Evolutionary conservation across 1,139 yeast species (phyloP), one percentile per base, ranked within the genome.

Genomic region (Yamadazyma kanchanaburiensis): DNA sequence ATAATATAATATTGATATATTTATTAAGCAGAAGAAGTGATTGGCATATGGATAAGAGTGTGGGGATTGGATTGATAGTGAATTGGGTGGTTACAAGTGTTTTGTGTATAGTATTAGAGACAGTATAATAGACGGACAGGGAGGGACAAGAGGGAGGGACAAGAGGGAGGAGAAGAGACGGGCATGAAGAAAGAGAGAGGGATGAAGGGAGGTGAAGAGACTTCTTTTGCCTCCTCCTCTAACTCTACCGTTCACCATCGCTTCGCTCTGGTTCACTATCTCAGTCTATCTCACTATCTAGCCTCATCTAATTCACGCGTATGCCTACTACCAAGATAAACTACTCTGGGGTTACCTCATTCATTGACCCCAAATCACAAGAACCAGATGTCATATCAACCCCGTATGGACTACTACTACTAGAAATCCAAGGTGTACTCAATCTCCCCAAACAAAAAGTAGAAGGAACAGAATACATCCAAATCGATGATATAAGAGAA

Each of bases 371-470:
- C 12, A 21, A 21, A 21, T n/a, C n/a, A n/a, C 23, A 9, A 11
- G 23, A 11, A 18, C 36, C 24, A 15, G 39, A 48, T 21, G 39
- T 69, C 8, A 50, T 77, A 6, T 45, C 70, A 2, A 76, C 89
- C 0, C 71, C 80, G 0, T 54, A 59, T 27, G 91, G 89, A 0
- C 62, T 76, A 21, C 64, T 73, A 2, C 45, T 82, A 8, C 41
- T 82, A 15, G 91, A 82, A 50, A 80, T 82, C 12, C 91, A 82
- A 49, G 91, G 91, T 3, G 84, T 77, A 21, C 51, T 82, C 25
- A 73, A 76, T 33, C 47, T 77, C 1, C 88, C 88, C 1, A 37
- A 46, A 1, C 49, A 47, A 15, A 58, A 57, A 22, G 39, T 46
- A 8, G 47, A 46, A 2, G 49, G 48, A n/a, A 33, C 49, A 16